Conservation (phyloP, 495 filamentous ascomycete species). For the Glutinoglossum americanum region DNA sequence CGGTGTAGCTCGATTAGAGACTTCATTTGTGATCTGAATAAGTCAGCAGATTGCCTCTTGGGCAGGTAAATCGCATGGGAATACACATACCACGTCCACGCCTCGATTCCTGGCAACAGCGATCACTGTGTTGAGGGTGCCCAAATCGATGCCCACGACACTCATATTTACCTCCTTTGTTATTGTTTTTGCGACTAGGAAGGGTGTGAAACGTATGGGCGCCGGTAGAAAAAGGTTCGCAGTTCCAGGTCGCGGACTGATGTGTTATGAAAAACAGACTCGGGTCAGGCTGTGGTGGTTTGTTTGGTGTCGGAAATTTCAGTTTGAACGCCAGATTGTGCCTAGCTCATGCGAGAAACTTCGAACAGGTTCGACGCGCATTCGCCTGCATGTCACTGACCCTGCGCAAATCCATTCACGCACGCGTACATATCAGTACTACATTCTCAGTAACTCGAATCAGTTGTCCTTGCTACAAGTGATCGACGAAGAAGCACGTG, state of each 20-base stretch:
- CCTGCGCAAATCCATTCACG: neutral
- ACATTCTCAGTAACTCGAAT: no score
- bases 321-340: neutral
- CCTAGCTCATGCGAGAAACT: neutral
- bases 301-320: neutral
- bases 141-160: conserved; percentile 85
- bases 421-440: neutral
- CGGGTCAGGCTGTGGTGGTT: neutral
- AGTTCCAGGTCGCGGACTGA: neutral
- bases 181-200: neutral
- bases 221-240: neutral
- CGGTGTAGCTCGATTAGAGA: conserved; percentile 96
- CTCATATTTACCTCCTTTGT: conserved; percentile 29
- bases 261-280: neutral
- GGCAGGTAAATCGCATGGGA: neutral
- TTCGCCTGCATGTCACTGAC: neutral
- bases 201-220: neutral
- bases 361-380: neutral
- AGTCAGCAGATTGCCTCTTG: conserved; percentile 2
- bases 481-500: neutral
- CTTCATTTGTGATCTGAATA: conserved; percentile 84
- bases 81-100: conserved; percentile 85
- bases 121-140: conserved; percentile 90
- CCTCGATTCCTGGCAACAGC: conserved; percentile 94
- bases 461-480: no score